phyloP scores from a whole-genome alignment of 1,139 yeast genomes.

The Debaryomyces coudertii region DNA sequence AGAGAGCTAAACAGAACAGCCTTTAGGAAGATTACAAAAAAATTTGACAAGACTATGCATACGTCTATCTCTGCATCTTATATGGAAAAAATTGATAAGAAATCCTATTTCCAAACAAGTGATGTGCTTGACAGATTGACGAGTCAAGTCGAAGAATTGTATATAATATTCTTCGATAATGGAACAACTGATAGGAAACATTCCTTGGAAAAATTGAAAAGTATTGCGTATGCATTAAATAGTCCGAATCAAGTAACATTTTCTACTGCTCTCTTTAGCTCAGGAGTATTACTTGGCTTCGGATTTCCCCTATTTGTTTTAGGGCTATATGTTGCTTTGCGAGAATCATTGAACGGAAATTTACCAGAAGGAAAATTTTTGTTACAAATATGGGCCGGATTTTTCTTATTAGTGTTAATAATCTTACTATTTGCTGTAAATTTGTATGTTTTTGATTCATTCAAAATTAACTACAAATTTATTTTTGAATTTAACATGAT shows the following conservation, averaged over 20 bases:
- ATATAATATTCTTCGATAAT: constrained; percentile 64
- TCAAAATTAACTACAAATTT: constrained; percentile 84
- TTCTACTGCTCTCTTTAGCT: constrained; percentile 51
- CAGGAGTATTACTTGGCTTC: constrained; percentile 73
- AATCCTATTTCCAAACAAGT: constrained; percentile 62
- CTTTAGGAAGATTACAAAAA: constrained; percentile 83
- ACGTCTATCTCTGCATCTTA: constrained; percentile 54
- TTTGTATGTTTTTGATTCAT: constrained; percentile 71
- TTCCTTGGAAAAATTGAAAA: constrained; percentile 72
- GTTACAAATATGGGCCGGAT: constrained; percentile 92
- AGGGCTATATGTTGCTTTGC: constrained; percentile 54
- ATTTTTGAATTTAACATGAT: constrained; percentile 86
- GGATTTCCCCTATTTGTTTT: constrained; percentile 64
- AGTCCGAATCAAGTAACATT: constrained; percentile 32
- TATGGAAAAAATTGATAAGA: constrained; percentile 59
- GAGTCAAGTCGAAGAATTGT: constrained; percentile 67
- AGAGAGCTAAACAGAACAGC: constrained; percentile 83
- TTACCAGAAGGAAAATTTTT: constrained; percentile 60
- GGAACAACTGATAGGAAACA: constrained; percentile 68
- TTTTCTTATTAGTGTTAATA: constrained; percentile 64
- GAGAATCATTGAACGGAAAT: constrained; percentile 37
- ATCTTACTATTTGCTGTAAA: constrained; percentile 67
- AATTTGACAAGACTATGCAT: constrained; percentile 76
- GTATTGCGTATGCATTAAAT: constrained; percentile 47
- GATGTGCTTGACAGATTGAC: constrained; percentile 67